These are phyloP conservation scores for Podospora appendiculata DNA, from an alignment of 495 filamentous ascomycete genomes.

Conservation along the genomic window DNA sequence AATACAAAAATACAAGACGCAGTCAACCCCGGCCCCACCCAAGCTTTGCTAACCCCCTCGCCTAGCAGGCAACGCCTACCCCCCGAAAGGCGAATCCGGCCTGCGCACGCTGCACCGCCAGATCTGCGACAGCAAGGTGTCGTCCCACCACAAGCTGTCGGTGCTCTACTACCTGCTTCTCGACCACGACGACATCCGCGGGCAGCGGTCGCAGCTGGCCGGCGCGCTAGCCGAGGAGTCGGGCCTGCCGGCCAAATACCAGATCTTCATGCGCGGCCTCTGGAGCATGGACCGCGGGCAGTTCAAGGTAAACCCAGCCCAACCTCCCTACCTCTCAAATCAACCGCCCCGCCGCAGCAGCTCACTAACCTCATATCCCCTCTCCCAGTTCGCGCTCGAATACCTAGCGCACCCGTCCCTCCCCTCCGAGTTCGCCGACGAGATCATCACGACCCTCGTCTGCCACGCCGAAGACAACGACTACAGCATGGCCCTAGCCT, in stretches of 20 bases:
- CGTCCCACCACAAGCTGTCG: conserved; percentile 67
- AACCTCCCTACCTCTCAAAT: too few species aligned
- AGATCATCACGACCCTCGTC: conserved; percentile 66
- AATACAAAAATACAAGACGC: conserved; percentile 6
- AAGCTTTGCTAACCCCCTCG: not conserved
- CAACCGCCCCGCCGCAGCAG: too few species aligned
- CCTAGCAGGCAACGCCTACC: conserved; percentile 54
- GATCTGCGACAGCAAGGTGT: conserved; percentile 50
- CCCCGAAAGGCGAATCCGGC: conserved; percentile 55
- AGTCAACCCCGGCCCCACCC: not conserved
- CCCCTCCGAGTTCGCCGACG: conserved; percentile 71
- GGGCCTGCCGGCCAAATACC: conserved; percentile 55
- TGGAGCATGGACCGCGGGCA: conserved; percentile 69
- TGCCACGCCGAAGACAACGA: conserved; percentile 51
- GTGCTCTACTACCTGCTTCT: conserved; percentile 75
- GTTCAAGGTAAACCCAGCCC: conserved; percentile 42
- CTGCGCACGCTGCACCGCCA: conserved; percentile 57
- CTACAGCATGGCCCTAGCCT: conserved; percentile 60
- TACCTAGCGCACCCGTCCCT: conserved; percentile 68
- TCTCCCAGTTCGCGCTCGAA: conserved; percentile 54
- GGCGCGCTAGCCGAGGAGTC: conserved; percentile 43
- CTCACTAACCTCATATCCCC: not conserved
- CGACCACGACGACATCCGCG: conserved; percentile 51
- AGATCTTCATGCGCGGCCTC: conserved; percentile 69
- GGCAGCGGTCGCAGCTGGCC: conserved; percentile 41